Evolutionary conservation across 257 asterid genomes (phyloP), one percentile per base, ranked within the genome.

Genomic region (Nicotiana benthamiana): DNA sequence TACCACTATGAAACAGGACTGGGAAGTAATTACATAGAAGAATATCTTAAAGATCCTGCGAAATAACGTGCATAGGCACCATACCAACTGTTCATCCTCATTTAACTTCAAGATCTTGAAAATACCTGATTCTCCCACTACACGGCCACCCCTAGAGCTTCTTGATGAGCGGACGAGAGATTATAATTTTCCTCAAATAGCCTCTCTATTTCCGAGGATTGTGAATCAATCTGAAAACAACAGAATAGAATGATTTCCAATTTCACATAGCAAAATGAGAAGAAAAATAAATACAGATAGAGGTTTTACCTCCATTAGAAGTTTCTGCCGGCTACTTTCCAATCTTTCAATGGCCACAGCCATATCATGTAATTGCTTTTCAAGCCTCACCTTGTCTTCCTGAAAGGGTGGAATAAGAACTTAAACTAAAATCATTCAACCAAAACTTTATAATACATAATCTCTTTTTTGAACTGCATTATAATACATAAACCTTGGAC

Each of bases 91-190:
- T 54, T 20, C 57, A 56, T 61, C 10, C 10, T 32, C 30, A 51
- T 27, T 40, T 65, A 15, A 75, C 72, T 56, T 54, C 34, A 52
- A 28, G 53, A 76, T 79, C 75, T 75, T 65, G 59, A 5, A 83
- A 77, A 83, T 82, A 93, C 99, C 99, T 93, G 97, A 86, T 84
- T 90, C 86, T 95, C 97, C 99, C 99, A 95, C 52, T 90, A 90
- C 13, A 86, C 90, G 26, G 87, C 94, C 80, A 89, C 83, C 66
- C 92, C 92, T 77, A 81, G 67, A 74, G 99, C 91, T 83, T 95
- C 98, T 81, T 93, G 95, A 90, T 90, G 90, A 82, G 97, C 93
- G 56, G 93, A 89, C 34, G 93, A 85, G 64, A 93, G 94, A 82
- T 83, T 87, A 66, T 97, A 89, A 83, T 91, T 95, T 86, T 95